Percentiles rank a stretch among this genome's conserved stretches.
Conservation (phyloP, 805 yeast species). For the Candida suzukii region DNA sequence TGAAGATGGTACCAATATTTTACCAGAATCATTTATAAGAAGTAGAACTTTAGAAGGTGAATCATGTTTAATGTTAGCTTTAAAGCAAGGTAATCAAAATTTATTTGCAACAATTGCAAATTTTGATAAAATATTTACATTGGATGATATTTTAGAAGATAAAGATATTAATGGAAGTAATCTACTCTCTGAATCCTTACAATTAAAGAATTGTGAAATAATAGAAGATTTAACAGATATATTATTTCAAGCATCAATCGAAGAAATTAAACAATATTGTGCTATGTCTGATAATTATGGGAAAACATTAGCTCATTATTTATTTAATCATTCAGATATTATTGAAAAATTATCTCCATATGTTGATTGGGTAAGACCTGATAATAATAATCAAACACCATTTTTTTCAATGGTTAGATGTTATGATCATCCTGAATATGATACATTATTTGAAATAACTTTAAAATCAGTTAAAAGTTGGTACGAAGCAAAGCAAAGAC, state of each 20-base stretch:
- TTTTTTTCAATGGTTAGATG: slow-evolving; percentile 67
- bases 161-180: slow-evolving; percentile 45
- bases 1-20: slow-evolving; percentile 5
- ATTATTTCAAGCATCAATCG: slow-evolving; percentile 30
- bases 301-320: slow-evolving; percentile 67
- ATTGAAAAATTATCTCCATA: slow-evolving; percentile 47
- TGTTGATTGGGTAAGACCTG: slow-evolving; percentile 65
- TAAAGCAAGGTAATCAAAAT: slow-evolving; percentile 37
- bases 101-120: slow-evolving; percentile 41
- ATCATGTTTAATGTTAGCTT: slow-evolving; percentile 60
- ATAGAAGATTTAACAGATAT: slow-evolving; percentile 40
- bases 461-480: slow-evolving; percentile 37
- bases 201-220: slow-evolving; percentile 40
- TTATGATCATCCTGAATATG: slow-evolving; percentile 69
- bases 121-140: slow-evolving; percentile 41
- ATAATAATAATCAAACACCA: slow-evolving; percentile 68
- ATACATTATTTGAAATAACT: slow-evolving; percentile 36
- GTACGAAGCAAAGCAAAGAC: slow-evolving; percentile 24
- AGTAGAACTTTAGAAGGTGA: slow-evolving; percentile 55
- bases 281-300: slow-evolving; percentile 43
- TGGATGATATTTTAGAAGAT: slow-evolving; percentile 66
- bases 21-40: slow-evolving; percentile 20
- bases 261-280: slow-evolving; percentile 44
- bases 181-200: slow-evolving; percentile 56
- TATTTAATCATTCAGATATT: slow-evolving; percentile 49